phyloP scores from a whole-genome alignment of 2,329 filamentous ascomycete genomes.

The Hymenotorrendiella dingleyae region DNA sequence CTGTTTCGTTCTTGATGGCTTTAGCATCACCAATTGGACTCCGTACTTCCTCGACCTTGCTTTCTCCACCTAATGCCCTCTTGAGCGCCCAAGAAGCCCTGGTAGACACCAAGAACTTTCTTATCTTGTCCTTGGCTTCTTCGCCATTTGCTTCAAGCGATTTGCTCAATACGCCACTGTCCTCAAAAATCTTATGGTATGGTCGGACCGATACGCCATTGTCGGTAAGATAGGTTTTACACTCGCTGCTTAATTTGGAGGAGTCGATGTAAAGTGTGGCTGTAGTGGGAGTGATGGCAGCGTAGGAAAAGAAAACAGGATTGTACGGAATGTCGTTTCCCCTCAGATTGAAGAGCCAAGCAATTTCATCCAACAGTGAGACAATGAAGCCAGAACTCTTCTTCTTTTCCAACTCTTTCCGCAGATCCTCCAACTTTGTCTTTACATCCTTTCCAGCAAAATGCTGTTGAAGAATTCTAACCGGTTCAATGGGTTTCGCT shows the following conservation, averaged over 20 bases:
- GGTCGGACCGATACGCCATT: constrained; percentile 70
- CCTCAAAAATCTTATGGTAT: constrained; percentile 75
- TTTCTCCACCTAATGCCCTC: constrained; percentile 77
- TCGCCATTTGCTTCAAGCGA: constrained; percentile 33
- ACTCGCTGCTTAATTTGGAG: constrained; percentile 65
- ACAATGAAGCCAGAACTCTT: constrained; percentile 82
- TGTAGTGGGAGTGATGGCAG: constrained; percentile 70
- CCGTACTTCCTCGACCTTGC: constrained; percentile 76
- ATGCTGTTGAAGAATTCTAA: constrained; percentile 64
- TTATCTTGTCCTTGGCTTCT: constrained; percentile 27
- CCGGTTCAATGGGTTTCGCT: constrained; percentile 65
- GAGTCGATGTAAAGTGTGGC: constrained; percentile 82
- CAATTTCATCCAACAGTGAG: constrained; percentile 93
- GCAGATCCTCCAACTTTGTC: constrained; percentile 76
- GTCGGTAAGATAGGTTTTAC: constrained; percentile 61
- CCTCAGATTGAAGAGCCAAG: constrained; percentile 97
- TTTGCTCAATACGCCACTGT: constrained; percentile 60
- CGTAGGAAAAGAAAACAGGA: constrained; percentile 97
- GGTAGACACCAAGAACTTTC: constrained; percentile 79
- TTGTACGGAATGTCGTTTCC: constrained; percentile 97
- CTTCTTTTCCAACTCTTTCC: constrained; percentile 89
- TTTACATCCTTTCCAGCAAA: constrained; percentile 78
- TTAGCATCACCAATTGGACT: constrained; percentile 89
- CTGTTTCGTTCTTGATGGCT: constrained; percentile 86
- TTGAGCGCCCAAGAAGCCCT: constrained; percentile 91